Percentiles rank a stretch among this genome's conserved stretches.
Evolutionary conservation across 495 filamentous ascomycete genomes (phyloP).

Genomic region (Aspergillus carlsbadensis): DNA sequence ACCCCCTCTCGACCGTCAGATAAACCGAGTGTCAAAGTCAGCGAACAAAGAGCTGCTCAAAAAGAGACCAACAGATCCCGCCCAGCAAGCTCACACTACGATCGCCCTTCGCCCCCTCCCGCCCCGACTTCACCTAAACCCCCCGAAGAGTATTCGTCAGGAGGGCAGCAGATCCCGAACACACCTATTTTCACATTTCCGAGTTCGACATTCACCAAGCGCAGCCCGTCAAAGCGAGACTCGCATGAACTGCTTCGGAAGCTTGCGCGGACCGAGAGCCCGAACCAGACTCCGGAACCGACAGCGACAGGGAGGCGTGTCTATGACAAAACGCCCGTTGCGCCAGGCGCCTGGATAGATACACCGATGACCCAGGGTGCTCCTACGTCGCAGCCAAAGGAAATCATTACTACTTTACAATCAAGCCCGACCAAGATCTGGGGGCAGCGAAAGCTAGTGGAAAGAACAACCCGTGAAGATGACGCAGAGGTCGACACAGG

Average conservation of each 20-base stretch:
- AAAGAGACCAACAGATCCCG: slow-evolving; percentile 24
- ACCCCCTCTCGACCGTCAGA: slow-evolving; percentile 2
- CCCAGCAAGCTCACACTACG: slow-evolving; percentile 18
- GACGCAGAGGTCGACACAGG: background rate
- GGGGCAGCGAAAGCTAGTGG: background rate
- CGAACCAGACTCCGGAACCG: slow-evolving; percentile 30
- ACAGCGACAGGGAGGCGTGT: slow-evolving; percentile 40
- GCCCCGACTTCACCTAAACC: slow-evolving; percentile 18
- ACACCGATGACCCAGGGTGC: slow-evolving; percentile 48
- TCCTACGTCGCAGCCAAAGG: background rate
- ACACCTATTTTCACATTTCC: slow-evolving; percentile 56
- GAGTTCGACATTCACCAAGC: slow-evolving; percentile 32
- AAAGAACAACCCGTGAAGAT: background rate
- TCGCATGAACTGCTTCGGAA: slow-evolving; percentile 65
- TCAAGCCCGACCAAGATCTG: background rate
- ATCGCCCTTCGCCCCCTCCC: slow-evolving; percentile 11
- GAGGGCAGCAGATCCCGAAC: slow-evolving; percentile 45
- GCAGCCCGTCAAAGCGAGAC: slow-evolving; percentile 49
- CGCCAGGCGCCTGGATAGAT: slow-evolving; percentile 54
- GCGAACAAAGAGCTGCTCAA: slow-evolving; percentile 5
- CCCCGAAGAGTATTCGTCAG: slow-evolving; percentile 27
- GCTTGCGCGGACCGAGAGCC: slow-evolving; percentile 61
- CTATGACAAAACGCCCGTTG: slow-evolving; percentile 48
- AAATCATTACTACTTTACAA: background rate
- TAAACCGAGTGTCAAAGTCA: background rate